Percentiles rank a stretch among this genome's conserved stretches.
Evolutionary conservation across 1,284 basidiomycete species (phyloP).

Genomic region (Tilletiopsis washingtonensis): DNA sequence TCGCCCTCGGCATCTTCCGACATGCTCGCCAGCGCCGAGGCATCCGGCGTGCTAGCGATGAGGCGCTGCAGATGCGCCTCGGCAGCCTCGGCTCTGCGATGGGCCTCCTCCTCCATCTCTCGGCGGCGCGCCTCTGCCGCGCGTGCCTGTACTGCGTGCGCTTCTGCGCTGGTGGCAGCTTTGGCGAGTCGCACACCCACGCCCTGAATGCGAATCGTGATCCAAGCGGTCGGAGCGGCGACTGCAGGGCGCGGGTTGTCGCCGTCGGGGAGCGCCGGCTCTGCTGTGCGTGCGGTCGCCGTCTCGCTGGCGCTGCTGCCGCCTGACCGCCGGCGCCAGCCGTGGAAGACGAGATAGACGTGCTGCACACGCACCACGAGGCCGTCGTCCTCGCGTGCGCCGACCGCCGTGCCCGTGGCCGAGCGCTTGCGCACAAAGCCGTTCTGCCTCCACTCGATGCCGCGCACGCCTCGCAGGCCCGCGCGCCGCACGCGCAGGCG

Average conservation of each 20-base stretch:
- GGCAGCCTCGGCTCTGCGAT: background rate
- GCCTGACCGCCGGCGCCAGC: background rate
- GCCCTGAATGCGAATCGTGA: slow-evolving; percentile 32
- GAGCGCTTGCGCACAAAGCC: slow-evolving; percentile 14
- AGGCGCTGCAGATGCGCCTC: no score
- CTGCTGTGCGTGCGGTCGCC: no score
- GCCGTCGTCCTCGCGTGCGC: slow-evolving; percentile 9
- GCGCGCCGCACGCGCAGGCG: slow-evolving; percentile 23
- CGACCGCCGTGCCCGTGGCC: background rate
- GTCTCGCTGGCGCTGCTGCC: background rate
- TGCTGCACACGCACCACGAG: slow-evolving; percentile 22
- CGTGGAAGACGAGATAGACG: slow-evolving; percentile 19
- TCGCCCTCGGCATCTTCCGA: slow-evolving; percentile 3
- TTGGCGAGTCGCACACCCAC: no score
- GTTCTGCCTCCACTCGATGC: slow-evolving; percentile 33
- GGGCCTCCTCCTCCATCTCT: background rate
- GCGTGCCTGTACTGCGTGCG: background rate
- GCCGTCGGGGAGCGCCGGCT: no score
- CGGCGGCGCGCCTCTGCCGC: background rate
- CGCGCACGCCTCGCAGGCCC: slow-evolving; percentile 31
- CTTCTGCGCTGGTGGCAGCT: no score
- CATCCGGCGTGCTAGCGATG: no score
- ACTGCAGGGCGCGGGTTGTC: no score
- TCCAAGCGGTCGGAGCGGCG: slow-evolving; percentile 3
- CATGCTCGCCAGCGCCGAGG: no score